Base-by-base conservation (phyloP, 495 filamentous ascomycete genomes). In the Xylaria acuta region DNA sequence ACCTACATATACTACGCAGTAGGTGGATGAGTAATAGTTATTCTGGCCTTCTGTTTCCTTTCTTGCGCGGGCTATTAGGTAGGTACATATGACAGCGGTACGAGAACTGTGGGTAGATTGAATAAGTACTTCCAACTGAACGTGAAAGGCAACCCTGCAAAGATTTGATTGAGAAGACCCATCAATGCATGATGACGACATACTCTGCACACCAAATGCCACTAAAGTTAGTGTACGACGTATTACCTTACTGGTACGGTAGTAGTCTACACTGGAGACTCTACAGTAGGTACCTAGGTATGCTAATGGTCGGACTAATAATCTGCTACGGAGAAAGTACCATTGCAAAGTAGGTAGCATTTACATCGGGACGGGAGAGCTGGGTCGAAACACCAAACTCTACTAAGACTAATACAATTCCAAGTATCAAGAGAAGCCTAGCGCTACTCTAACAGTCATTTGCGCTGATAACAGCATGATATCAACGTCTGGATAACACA, bases 171-270 rank as follows among this genome's bases (percentile, higher is more conserved):
- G 58, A 45, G 38, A 27, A 43, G 14, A 30, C 40, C 14, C 38
- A 59, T 27, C 14, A 1, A 38, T 45, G 60, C 38, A 43, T 43
- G 60, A 64, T 64, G 60, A 64, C 60, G 60, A 30, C 60, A 43
- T 63, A 27, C 1, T 1, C 38, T 43, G 38, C 36, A 30, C 60
- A 38, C 60, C 60, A 64, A 64, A 38, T 30, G 25, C n/a, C 36
- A 11, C 60, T 64, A 64, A 43, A 27, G 11, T 27, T 64, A 27
- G 60, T 12, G 38, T 27, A 43, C 6, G 36, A 14, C 36, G 36
- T 12, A 63, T 25, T 41, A 25, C 59, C 36, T 30, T 22, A 63
- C 12, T 63, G n/a, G 59, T n/a, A n/a, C n/a, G n/a, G n/a, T 14
- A 7, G 51, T 41, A 56, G 51, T 22, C 5, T 22, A 22, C 45